Conservation (phyloP, 345 rosid genomes). For the Eucalyptus erythrocorys region DNA sequence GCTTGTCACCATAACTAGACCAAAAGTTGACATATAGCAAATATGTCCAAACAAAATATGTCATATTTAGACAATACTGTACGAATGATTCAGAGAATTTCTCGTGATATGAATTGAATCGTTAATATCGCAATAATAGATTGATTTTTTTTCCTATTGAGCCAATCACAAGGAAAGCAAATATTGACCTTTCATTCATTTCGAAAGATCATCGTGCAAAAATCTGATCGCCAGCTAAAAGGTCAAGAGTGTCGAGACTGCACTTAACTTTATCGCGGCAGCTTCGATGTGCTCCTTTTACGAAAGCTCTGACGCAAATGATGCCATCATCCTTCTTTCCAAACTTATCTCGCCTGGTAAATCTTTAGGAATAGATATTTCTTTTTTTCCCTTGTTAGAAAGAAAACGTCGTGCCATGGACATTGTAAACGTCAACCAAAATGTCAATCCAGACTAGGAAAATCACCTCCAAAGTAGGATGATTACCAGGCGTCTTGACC, state of each 20-base stretch:
- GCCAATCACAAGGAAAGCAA: not conserved
- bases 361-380: not conserved
- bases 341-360: not conserved
- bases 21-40: not conserved
- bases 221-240: not conserved
- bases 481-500: not conserved
- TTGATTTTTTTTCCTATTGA: not conserved
- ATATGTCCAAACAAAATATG: not conserved
- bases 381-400: not conserved
- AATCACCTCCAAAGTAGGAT: not conserved
- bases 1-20: not conserved
- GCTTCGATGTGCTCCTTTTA: not conserved
- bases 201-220: not conserved
- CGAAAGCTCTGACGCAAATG: not conserved
- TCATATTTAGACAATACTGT: rapidly evolving
- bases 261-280: not conserved
- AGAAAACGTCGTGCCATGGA: not conserved
- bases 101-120: not conserved
- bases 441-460: not conserved
- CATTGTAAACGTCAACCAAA: not conserved
- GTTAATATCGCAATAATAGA: not conserved
- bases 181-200: not conserved
- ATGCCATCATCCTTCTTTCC: not conserved
- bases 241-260: not conserved
- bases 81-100: not conserved